phyloP scores from a whole-genome alignment of 2,329 filamentous ascomycete genomes.

The Colletotrichum melonis region DNA sequence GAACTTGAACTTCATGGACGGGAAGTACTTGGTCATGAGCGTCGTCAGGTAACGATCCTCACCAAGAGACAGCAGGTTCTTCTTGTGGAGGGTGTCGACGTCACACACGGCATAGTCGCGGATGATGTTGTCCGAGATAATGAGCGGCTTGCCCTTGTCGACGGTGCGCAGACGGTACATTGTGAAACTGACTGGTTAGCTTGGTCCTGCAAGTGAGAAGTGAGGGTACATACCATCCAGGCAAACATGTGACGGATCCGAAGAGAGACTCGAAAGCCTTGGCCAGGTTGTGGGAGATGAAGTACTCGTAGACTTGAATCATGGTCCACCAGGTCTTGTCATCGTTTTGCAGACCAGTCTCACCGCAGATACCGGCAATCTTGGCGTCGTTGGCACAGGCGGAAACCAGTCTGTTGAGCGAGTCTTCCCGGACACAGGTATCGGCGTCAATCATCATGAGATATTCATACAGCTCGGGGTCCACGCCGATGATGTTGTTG shows the following conservation, averaged over 20 bases:
- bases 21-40: constrained; percentile 98
- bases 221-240: constrained; percentile 84
- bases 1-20: constrained; percentile 95
- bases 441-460: constrained; percentile 97
- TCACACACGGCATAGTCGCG: constrained; percentile 88
- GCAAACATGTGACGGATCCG: constrained; percentile 97
- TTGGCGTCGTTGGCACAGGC: constrained; percentile 92
- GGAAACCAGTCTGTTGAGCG: constrained; percentile 91
- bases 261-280: constrained; percentile 99
- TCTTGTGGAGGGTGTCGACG: constrained; percentile 95
- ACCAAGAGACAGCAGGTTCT: constrained; percentile 92
- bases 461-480: constrained; percentile 98
- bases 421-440: constrained; percentile 90
- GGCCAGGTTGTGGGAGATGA: constrained; percentile 95
- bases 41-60: constrained; percentile 98
- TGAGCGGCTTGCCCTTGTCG: constrained; percentile 93
- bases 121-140: constrained; percentile 91
- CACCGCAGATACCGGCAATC: constrained; percentile 93
- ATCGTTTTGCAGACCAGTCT: constrained; percentile 93
- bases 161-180: constrained; percentile 98
- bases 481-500: constrained; percentile 97
- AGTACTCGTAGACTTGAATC: constrained; percentile 99
- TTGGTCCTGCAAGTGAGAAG: not conserved
- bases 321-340: constrained; percentile 91
- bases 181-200: constrained; percentile 80